Base-by-base conservation (phyloP, 352 stramenopile genomes). In the Bremia lactucae region DNA sequence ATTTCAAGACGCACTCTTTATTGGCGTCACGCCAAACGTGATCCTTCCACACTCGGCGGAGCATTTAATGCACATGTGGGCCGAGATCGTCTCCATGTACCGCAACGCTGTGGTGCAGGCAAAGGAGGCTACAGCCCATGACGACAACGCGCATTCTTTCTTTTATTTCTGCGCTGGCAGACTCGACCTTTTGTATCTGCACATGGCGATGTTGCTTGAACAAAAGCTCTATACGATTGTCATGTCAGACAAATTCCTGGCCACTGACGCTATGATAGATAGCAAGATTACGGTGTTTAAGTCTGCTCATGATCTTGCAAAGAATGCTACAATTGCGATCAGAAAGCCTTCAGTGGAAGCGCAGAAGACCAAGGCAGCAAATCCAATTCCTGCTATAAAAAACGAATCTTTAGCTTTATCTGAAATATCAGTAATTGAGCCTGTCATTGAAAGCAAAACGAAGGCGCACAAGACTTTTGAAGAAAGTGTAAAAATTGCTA, bases 151-250 rank as follows among this genome's bases (percentile, higher is more conserved):
- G 11, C 59, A 62, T 19, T 72, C 65, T 16, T 85, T 85, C 47
- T 76, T 83, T 20, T 59, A 83, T 22, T 79, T 59, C 9, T 85
- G 72, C 28, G 55, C 52, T 6, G 70, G 70, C 2, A 48, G 72
- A 35, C 53, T 83, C 4, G 72, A 85, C 39, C 46, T 85, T 15
- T 47, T 85, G 9, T 85, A 85, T 47, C 56, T 85, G 22, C 69
- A 83, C 39, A 81, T 83, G 70, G 69, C 58, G 3, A 59, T 82
- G 55, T 24, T 75, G 22, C 53, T 83, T 4, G 63, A 82, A 23
- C 59, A 67, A 0, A 58, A 72, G 40, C 57, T 85, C 1, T 66
- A 58, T 29, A 48, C 67, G 38, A 59, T 77, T 18, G 46, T 85
- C 42, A 45, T 81, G 36, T 59, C 43, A 7, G 52, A 74, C 23